Evolutionary conservation across 208 protist genomes (phyloP).

Genomic region (Trypanosoma cruzi): DNA sequence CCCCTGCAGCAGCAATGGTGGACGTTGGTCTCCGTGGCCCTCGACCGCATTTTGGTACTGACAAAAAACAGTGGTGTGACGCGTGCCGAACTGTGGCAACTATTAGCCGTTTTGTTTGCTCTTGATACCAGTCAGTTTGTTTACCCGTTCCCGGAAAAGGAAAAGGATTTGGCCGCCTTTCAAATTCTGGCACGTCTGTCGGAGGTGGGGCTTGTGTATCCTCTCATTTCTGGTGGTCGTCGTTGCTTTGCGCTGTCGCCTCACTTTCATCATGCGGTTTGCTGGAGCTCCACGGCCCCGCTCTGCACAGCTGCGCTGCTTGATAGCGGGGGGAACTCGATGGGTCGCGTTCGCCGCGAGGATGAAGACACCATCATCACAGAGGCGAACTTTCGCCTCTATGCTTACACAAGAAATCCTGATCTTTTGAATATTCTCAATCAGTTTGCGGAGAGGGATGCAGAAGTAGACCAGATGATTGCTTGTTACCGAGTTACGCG

Average conservation of each 20-base stretch:
- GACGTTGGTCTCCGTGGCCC: constrained; percentile 66
- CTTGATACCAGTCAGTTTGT: constrained; percentile 58
- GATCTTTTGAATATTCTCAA: constrained; percentile 83
- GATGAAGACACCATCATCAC: constrained; percentile 92
- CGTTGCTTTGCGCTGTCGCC: constrained; percentile 78
- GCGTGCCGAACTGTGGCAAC: constrained; percentile 59
- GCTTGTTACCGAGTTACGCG: constrained; percentile 87
- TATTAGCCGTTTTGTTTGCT: constrained; percentile 65
- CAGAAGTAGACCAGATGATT: constrained; percentile 62
- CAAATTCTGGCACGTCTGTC: constrained; percentile 75
- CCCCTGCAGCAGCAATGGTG: constrained; percentile 88
- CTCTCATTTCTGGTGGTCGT: constrained; percentile 38
- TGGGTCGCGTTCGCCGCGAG: constrained; percentile 53
- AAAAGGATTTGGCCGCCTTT: constrained; percentile 56
- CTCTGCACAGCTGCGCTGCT: constrained; percentile 62
- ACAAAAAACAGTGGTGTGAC: constrained; percentile 9
- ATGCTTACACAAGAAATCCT: constrained; percentile 79
- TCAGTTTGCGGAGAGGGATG: constrained; percentile 78
- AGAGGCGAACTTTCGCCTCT: constrained; percentile 92
- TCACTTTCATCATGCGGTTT: constrained; percentile 74
- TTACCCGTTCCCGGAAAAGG: constrained; percentile 60
- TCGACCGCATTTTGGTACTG: constrained; percentile 69
- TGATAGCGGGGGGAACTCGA: constrained; percentile 15
- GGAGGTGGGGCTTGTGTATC: constrained; percentile 83
- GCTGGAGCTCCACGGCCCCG: constrained; percentile 61